A percentile compares a stretch with the other conserved stretches of the same genome.
Conservation (phyloP, 2,329 filamentous ascomycete species). For the Taxawa tesnikishii region DNA sequence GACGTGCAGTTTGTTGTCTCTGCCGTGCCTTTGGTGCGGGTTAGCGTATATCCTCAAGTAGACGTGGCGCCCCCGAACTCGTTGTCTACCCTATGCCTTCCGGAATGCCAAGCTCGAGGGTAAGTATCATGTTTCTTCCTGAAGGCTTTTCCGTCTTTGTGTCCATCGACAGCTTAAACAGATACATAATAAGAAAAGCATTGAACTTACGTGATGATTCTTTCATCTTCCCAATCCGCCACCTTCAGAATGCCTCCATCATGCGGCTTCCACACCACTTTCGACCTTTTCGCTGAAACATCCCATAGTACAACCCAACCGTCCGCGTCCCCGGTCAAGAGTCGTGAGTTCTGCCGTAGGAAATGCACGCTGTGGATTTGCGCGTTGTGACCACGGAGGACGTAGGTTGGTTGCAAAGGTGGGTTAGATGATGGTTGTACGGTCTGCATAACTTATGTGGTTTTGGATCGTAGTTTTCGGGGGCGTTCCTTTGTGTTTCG, state of each 20-base stretch:
- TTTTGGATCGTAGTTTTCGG: too few relatives aligned
- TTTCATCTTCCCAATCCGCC: conserved; percentile 56
- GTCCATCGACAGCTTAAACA: background rate
- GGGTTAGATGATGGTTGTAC: too few relatives aligned
- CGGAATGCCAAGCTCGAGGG: too few relatives aligned
- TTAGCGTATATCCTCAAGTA: background rate
- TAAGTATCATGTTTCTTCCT: background rate
- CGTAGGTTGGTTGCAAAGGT: conserved; percentile 48
- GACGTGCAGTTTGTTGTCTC: conserved; percentile 74
- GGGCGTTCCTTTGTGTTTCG: too few relatives aligned
- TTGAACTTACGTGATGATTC: conserved; percentile 65
- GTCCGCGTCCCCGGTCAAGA: conserved; percentile 79
- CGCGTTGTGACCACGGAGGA: conserved; percentile 75
- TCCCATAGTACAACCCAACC: conserved; percentile 85
- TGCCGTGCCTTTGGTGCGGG: conserved; percentile 58
- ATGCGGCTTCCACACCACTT: conserved; percentile 81
- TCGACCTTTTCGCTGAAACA: conserved; percentile 64
- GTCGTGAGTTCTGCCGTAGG: conserved; percentile 57
- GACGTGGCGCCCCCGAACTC: too few relatives aligned
- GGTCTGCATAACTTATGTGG: too few relatives aligned
- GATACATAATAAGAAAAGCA: conserved; percentile 2
- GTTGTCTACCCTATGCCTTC: background rate
- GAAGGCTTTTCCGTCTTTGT: conserved; percentile 1
- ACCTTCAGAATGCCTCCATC: conserved; percentile 64
- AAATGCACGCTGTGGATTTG: conserved; percentile 71